Conservation (phyloP, 1,139 yeast species). For the Neolecta irregularis region DNA sequence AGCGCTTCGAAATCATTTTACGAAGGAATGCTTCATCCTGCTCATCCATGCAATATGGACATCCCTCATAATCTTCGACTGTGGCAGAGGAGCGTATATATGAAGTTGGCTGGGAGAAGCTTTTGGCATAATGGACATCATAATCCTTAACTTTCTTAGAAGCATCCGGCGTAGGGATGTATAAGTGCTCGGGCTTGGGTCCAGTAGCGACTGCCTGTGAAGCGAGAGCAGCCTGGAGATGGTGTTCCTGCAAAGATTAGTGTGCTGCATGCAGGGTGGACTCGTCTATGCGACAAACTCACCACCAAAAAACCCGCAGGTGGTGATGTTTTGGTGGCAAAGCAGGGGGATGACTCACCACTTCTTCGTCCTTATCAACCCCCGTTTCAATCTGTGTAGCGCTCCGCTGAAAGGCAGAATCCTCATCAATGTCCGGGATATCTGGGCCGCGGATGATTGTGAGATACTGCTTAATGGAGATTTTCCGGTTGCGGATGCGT, state of each 20-base stretch:
- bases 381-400: slow-evolving; percentile 89
- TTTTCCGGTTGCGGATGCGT: slow-evolving; percentile 69
- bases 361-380: slow-evolving; percentile 94
- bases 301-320: slow-evolving; percentile 1
- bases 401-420: slow-evolving; percentile 64
- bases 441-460: slow-evolving; percentile 66
- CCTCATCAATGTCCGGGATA: slow-evolving; percentile 59
- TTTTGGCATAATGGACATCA: slow-evolving; percentile 48
- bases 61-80: slow-evolving; percentile 83
- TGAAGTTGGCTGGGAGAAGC: slow-evolving; percentile 55
- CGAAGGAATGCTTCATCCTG: slow-evolving; percentile 54
- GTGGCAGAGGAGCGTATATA: slow-evolving; percentile 87
- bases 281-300: background rate
- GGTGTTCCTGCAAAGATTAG: slow-evolving; percentile 42
- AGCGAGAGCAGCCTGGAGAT: slow-evolving; percentile 76
- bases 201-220: slow-evolving; percentile 48
- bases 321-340: background rate
- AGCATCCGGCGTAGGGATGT: slow-evolving; percentile 96
- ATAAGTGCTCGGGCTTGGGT: slow-evolving; percentile 45
- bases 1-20: slow-evolving; percentile 25
- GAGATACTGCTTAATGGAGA: slow-evolving; percentile 78
- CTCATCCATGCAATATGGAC: slow-evolving; percentile 83
- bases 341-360: slow-evolving; percentile 21
- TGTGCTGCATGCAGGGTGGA: background rate
- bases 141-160: slow-evolving; percentile 36